Conservation (phyloP, 2,329 filamentous ascomycete species). For the Trichoderma endophyticum region DNA sequence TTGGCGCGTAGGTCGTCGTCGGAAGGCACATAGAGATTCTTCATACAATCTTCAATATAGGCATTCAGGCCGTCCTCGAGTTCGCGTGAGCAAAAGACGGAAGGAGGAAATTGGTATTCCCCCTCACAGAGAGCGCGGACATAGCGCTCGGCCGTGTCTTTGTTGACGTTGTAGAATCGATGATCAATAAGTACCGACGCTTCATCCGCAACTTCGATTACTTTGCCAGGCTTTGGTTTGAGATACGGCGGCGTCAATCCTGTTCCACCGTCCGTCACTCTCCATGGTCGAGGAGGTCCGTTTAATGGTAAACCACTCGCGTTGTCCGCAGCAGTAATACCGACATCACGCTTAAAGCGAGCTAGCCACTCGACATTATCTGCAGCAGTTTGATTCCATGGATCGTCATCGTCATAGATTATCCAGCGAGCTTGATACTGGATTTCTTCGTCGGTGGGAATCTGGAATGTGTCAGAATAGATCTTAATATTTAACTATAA, state of each 20-base stretch:
- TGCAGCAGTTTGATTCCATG: constrained; percentile 14
- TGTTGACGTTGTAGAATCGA: background rate
- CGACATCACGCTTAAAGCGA: constrained; percentile 7
- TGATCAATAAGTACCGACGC: background rate
- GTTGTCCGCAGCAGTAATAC: background rate
- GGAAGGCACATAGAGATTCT: background rate
- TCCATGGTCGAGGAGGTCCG: background rate
- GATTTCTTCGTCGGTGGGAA: background rate
- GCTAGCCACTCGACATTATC: constrained; percentile 11
- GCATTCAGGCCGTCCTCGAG: constrained; percentile 5
- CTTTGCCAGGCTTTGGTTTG: background rate
- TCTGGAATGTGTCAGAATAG: background rate
- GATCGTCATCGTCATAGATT: constrained; percentile 8
- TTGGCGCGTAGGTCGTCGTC: constrained; percentile 8
- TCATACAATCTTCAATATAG: constrained; percentile 2
- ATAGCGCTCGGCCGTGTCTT: constrained; percentile 4
- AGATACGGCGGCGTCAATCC: background rate
- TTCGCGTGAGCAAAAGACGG: constrained; percentile 5
- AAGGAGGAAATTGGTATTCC: background rate
- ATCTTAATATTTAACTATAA: background rate
- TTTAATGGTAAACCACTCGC: background rate
- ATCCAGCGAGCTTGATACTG: constrained; percentile 11
- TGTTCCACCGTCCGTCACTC: background rate
- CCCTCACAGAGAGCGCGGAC: background rate
- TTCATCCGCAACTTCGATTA: background rate